These are phyloP conservation scores for Reutealis trisperma DNA, from an alignment of 345 rosid genomes.

Conservation along the genomic window DNA sequence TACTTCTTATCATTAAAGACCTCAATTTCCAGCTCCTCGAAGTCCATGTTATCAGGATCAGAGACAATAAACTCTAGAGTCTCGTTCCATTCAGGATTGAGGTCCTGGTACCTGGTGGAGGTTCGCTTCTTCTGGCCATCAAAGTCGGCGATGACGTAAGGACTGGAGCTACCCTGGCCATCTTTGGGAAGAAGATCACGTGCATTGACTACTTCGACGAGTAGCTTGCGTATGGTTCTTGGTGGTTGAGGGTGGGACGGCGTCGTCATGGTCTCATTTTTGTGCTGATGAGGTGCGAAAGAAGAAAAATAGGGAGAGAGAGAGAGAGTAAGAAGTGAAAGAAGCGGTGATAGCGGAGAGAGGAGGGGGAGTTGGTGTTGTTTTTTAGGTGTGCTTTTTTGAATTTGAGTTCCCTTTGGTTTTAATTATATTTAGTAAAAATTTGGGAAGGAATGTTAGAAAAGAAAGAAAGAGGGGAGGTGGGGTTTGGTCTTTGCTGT, in stretches of 20 bases:
- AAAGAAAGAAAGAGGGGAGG: constrained; percentile 7
- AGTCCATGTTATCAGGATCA: constrained; percentile 70
- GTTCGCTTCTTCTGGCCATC: constrained; percentile 78
- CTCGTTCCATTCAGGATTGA: constrained; percentile 93
- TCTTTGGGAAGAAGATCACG: constrained; percentile 88
- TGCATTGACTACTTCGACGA: constrained; percentile 75
- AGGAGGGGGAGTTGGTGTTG: not conserved
- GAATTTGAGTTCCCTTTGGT: not conserved
- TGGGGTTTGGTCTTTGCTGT: constrained; percentile 4
- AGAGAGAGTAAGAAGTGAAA: not conserved
- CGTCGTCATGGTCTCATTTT: constrained; percentile 25
- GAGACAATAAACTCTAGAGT: constrained; percentile 72
- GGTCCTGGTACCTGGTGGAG: constrained; percentile 68
- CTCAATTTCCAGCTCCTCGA: constrained; percentile 81
- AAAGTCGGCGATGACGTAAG: constrained; percentile 79
- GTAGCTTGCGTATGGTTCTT: constrained; percentile 48
- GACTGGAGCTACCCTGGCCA: constrained; percentile 95
- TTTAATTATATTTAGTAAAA: not conserved
- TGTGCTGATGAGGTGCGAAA: not conserved
- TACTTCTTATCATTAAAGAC: constrained; percentile 75
- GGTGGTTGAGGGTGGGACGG: constrained; percentile 28
- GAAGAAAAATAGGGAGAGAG: not conserved
- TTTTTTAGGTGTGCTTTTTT: constrained; percentile 7
- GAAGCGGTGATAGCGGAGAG: constrained; percentile 33
- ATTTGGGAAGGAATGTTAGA: not conserved